Conservation (phyloP, 208 protist species). For the Leishmania arabica region DNA sequence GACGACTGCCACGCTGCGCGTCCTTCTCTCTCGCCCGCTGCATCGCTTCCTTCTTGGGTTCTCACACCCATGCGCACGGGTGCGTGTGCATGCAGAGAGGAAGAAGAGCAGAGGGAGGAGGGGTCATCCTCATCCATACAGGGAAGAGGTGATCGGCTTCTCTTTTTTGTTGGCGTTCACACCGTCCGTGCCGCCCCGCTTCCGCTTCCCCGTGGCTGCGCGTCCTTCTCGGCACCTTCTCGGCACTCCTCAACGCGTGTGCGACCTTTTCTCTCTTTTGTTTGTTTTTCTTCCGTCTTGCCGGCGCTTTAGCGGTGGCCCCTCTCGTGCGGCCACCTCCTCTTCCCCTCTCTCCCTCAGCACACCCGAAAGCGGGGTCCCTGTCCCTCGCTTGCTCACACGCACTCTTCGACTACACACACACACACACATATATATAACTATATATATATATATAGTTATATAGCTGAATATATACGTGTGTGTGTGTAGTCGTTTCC, state of each 20-base stretch:
- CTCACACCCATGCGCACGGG: neutral
- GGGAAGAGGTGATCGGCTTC: too few species aligned
- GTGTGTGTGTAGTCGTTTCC: neutral
- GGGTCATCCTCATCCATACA: too few species aligned
- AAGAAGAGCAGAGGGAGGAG: too few species aligned
- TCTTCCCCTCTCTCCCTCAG: too few species aligned
- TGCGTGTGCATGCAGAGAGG: neutral
- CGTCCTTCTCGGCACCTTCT: too few species aligned
- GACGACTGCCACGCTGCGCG: neutral
- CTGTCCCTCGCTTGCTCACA: conserved; percentile 4
- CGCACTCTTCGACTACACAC: neutral
- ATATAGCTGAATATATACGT: neutral
- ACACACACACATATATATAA: neutral
- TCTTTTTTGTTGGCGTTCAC: too few species aligned
- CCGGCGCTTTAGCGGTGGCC: neutral
- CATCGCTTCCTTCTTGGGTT: neutral
- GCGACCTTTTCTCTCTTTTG: neutral
- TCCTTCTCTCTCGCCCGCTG: neutral
- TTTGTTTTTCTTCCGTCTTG: neutral
- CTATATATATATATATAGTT: too few species aligned
- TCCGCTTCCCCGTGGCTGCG: too few species aligned
- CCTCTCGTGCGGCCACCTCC: too few species aligned
- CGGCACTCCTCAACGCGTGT: too few species aligned
- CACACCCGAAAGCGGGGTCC: neutral
- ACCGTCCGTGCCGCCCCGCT: too few species aligned